Base-by-base conservation (phyloP, 2,329 filamentous ascomycete species). In the Diaporthe citrichinensis region DNA sequence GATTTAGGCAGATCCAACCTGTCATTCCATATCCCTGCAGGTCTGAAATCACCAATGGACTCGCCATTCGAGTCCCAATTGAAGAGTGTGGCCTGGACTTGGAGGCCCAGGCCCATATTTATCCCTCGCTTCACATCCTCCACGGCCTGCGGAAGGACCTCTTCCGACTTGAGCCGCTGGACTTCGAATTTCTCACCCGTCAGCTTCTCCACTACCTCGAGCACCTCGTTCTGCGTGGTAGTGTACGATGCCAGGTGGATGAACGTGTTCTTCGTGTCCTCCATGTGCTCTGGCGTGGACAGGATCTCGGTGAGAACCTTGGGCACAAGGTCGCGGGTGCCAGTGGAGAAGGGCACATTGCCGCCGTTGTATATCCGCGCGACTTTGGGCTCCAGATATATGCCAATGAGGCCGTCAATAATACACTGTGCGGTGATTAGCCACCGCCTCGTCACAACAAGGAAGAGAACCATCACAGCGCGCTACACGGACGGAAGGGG, bases 191-290 rank as follows among this genome's bases (percentile, higher is more conserved):
- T 58, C 3, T 36, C 17, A 20, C 55, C 55, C 6, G 20, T 58
- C 7, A 58, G 55, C 55, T 58, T 34, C 31, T 58, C 55, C 2
- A 58, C 20, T 3, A 36, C 55, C 3, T 28, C 3, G 17, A 58
- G 55, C 2, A 58, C 17, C 28, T 58, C 55, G 12, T 58, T 58
- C 28, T 58, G 55, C 17, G 55, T 58, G 55, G 55, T 58, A 23
- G 55, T 36, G 20, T 58, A 58, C 5, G 55, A 58, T 23, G 55
- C 55, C 28, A 58, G 9, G 55, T 58, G 55, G 55, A 58, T 58
- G 55, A 23, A 36, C 17, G 23, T 58, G 55, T 58, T 58, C 31
- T 58, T 34, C 3, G 55, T 58, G 8, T 58, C 55, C 1, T 34
- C 31, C 8, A 58, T 34, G 17, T 58, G 17, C 28, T 58, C 55